A percentile compares a stretch with the other conserved stretches of the same genome.
These are phyloP conservation scores for Testicularia cyperi DNA, from an alignment of 1,284 basidiomycete species.

Conservation along the genomic window DNA sequence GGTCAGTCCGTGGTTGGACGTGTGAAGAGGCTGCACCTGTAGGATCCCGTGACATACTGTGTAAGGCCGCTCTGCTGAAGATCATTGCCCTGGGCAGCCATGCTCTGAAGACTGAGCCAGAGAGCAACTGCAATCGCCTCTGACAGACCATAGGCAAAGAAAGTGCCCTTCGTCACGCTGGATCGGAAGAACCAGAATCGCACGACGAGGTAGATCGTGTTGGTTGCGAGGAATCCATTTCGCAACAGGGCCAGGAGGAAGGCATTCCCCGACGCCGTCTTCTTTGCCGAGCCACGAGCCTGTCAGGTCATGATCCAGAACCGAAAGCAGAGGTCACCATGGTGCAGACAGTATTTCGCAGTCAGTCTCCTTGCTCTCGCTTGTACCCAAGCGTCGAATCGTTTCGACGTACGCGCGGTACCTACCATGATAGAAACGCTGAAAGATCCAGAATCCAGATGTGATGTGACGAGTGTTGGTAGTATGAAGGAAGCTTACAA, in stretches of 20 bases:
- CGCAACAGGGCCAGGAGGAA: conserved; percentile 40
- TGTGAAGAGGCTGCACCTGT: too few relatives aligned
- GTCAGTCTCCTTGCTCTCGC: too few relatives aligned
- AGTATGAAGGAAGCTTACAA: too few relatives aligned
- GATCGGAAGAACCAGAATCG: conserved; percentile 38
- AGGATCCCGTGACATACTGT: conserved; percentile 51
- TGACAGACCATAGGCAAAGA: conserved; percentile 45
- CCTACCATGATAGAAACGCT: too few relatives aligned
- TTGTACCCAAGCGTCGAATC: too few relatives aligned
- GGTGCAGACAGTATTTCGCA: too few relatives aligned
- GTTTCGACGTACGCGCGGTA: too few relatives aligned
- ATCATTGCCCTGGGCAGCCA: conserved; percentile 57
- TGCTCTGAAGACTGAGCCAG: conserved; percentile 50
- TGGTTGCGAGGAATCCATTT: conserved; percentile 52
- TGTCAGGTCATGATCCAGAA: too few relatives aligned
- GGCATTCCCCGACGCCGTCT: conserved; percentile 45
- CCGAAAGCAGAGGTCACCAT: too few relatives aligned
- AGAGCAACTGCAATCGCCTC: conserved; percentile 52
- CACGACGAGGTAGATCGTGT: conserved; percentile 44
- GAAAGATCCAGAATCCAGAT: too few relatives aligned
- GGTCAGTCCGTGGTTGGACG: background rate
- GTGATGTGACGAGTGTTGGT: too few relatives aligned
- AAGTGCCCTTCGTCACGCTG: conserved; percentile 13
- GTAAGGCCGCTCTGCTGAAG: conserved; percentile 56
- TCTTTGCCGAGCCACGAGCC: conserved; percentile 44